These are phyloP conservation scores for Arthrinium phaeospermum DNA, from an alignment of 2,329 filamentous ascomycete genomes.

Conservation along the genomic window DNA sequence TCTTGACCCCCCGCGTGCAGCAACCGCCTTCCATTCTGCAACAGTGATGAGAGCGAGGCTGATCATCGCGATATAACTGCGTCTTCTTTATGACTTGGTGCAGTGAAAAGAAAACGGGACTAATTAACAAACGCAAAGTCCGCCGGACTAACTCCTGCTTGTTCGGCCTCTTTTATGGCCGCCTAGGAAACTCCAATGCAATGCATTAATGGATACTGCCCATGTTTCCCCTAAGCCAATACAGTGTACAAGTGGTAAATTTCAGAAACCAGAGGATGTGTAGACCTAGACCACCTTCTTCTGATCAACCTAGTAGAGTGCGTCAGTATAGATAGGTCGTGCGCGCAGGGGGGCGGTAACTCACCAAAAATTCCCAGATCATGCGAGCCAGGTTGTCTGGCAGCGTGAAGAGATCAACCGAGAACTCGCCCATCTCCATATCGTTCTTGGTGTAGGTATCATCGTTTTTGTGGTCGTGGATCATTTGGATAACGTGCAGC, in stretches of 20 bases:
- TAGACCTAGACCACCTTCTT: constrained; percentile 31
- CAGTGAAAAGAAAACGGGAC: constrained; percentile 5
- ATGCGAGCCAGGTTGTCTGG: constrained; percentile 88
- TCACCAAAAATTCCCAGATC: constrained; percentile 86
- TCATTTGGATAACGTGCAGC: constrained; percentile 93
- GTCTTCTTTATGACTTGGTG: constrained; percentile 7
- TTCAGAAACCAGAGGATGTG: neutral
- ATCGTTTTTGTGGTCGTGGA: constrained; percentile 93
- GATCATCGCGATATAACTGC: neutral
- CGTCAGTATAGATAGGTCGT: constrained; percentile 21
- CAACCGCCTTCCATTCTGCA: neutral
- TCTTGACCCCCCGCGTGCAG: neutral
- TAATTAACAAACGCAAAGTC: constrained; percentile 15
- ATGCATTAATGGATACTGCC: constrained; percentile 19
- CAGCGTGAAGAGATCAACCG: constrained; percentile 97
- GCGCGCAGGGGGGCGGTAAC: constrained; percentile 21
- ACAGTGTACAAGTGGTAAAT: constrained; percentile 18
- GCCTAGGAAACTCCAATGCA: constrained; percentile 20
- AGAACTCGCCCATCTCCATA: constrained; percentile 96
- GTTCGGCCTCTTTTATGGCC: constrained; percentile 8
- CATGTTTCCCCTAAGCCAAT: constrained; percentile 12
- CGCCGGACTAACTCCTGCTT: neutral
- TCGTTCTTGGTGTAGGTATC: constrained; percentile 98
- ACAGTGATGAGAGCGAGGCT: neutral
- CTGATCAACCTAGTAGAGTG: constrained; percentile 33